Evolutionary conservation across 2,329 filamentous ascomycete species (phyloP).

Genomic region (Verticillium nonalfalfae): DNA sequence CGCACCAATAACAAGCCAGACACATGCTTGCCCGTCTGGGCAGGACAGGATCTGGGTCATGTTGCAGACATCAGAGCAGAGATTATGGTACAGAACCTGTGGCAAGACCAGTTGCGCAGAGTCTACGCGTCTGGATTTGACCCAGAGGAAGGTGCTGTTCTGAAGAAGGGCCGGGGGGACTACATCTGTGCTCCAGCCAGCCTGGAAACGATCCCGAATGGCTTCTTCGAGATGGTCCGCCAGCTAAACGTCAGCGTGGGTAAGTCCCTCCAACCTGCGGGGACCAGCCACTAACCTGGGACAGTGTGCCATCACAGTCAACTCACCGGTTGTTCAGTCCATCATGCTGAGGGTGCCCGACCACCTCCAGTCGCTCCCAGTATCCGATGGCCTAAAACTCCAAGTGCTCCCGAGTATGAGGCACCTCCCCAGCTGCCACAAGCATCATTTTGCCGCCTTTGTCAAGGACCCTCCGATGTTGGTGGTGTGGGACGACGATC

Average conservation of each 20-base stretch:
- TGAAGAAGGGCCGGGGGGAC: neutral
- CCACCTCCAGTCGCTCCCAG: slow-evolving; percentile 40
- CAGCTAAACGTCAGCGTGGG: slow-evolving; percentile 45
- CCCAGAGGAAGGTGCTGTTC: neutral
- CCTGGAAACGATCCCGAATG: slow-evolving; percentile 27
- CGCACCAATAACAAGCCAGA: neutral
- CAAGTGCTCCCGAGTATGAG: slow-evolving; percentile 54
- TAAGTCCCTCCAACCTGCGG: neutral
- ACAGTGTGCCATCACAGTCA: slow-evolving; percentile 61
- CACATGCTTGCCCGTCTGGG: neutral
- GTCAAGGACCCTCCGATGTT: slow-evolving; percentile 48
- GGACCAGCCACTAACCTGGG: neutral
- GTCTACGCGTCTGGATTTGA: neutral
- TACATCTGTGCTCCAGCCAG: slow-evolving; percentile 1
- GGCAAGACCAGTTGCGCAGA: neutral
- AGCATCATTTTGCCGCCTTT: slow-evolving; percentile 61
- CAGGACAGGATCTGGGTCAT: slow-evolving; percentile 7
- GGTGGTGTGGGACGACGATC: slow-evolving; percentile 58
- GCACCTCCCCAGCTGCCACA: slow-evolving; percentile 50
- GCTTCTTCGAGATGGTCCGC: slow-evolving; percentile 33
- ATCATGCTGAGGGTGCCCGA: slow-evolving; percentile 30
- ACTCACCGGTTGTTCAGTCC: slow-evolving; percentile 55
- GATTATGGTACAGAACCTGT: slow-evolving; percentile 1
- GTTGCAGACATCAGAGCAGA: neutral
- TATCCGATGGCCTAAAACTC: slow-evolving; percentile 49